Evolutionary conservation across 2,329 filamentous ascomycete species (phyloP).

Genomic region (Ascochyta rabiei): DNA sequence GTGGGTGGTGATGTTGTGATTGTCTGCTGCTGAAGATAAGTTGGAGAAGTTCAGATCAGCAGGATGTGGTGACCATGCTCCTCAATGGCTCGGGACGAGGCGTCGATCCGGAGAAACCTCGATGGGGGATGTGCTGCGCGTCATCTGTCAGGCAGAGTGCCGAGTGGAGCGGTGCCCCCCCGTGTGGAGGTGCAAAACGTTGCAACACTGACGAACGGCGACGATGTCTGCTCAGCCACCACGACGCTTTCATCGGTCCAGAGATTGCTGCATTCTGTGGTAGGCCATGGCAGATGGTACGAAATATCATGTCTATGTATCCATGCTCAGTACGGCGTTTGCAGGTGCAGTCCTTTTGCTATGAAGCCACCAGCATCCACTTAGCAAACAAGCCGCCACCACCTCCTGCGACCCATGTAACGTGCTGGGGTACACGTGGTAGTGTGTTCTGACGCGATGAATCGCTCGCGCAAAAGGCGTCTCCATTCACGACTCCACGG

Average conservation of each 20-base stretch:
- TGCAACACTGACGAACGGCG: not conserved
- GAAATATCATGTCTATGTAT: no score
- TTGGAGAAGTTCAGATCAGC: not conserved
- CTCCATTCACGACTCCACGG: not conserved
- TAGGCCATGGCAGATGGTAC: no score
- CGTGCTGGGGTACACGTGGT: not conserved
- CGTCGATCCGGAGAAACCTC: slow-evolving; percentile 35
- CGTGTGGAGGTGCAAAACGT: slow-evolving; percentile 14
- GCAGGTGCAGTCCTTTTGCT: no score
- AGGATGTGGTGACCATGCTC: no score
- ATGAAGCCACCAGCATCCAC: no score
- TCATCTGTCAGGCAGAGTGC: slow-evolving; percentile 29
- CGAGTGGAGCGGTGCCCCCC: slow-evolving; percentile 25
- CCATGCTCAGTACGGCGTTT: no score
- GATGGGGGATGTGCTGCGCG: slow-evolving; percentile 29
- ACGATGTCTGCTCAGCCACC: no score
- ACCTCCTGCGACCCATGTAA: not conserved
- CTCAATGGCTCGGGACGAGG: slow-evolving; percentile 8
- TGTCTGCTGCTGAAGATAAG: not conserved
- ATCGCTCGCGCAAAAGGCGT: slow-evolving; percentile 2
- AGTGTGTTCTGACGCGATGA: not conserved
- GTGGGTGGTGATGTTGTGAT: not conserved
- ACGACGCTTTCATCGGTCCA: no score
- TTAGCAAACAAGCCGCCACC: no score
- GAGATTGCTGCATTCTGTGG: no score